Evolutionary conservation across 495 filamentous ascomycete species (phyloP).

Genomic region (Aspergillus diversus): DNA sequence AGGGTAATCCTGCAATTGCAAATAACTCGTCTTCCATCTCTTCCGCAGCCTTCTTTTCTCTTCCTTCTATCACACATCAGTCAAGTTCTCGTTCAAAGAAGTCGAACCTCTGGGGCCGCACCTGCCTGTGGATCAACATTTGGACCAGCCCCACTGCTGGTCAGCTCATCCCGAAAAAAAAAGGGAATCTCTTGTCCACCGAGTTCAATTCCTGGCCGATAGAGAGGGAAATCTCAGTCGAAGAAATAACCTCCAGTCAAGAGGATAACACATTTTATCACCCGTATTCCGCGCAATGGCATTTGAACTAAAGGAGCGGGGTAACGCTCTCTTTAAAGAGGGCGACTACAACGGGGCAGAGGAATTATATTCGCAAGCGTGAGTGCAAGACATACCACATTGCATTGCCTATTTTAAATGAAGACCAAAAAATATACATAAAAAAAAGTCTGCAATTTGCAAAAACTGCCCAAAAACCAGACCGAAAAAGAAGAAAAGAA

Average conservation of each 20-base stretch:
- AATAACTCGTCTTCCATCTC: neutral
- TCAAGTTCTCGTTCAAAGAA: no score
- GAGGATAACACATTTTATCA: neutral
- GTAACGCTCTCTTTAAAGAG: slow-evolving; percentile 59
- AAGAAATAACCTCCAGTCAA: neutral
- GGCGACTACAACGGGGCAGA: slow-evolving; percentile 78
- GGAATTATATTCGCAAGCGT: slow-evolving; percentile 84
- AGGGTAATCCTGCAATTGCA: neutral
- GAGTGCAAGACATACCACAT: slow-evolving; percentile 32
- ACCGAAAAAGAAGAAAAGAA: neutral
- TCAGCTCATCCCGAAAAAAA: slow-evolving; percentile 5
- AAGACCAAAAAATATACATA: no score
- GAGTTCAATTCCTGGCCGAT: neutral
- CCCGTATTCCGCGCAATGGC: slow-evolving; percentile 33
- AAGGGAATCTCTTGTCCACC: neutral
- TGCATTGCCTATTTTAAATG: no score
- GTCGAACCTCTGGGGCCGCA: slow-evolving; percentile 9
- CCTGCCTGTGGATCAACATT: slow-evolving; percentile 13
- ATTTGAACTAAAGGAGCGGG: slow-evolving; percentile 48
- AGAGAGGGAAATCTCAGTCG: slow-evolving; percentile 8
- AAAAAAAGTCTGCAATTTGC: no score
- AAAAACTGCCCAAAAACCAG: neutral
- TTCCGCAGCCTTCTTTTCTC: slow-evolving; percentile 1
- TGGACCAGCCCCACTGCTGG: slow-evolving; percentile 17
- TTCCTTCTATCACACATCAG: neutral